A percentile compares a stretch with the other conserved stretches of the same genome.
These are phyloP conservation scores for Suillus subluteus DNA, from an alignment of 768 basidiomycete species.

Conservation along the genomic window DNA sequence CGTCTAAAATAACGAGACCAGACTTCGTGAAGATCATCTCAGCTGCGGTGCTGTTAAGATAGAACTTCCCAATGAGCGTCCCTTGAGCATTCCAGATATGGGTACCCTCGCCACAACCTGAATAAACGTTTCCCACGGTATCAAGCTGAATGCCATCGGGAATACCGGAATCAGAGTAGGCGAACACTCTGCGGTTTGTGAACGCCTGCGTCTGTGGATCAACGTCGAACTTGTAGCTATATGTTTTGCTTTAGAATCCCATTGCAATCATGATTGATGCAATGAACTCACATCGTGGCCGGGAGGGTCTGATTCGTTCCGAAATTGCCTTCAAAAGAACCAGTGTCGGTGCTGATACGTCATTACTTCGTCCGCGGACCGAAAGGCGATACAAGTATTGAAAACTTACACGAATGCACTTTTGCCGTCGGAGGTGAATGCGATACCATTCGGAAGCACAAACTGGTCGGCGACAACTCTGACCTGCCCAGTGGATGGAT, in stretches of 20 bases:
- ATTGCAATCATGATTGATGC: constrained; percentile 1
- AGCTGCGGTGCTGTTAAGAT: constrained; percentile 42
- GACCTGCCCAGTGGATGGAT: constrained; percentile 64
- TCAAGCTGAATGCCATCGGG: constrained; percentile 74
- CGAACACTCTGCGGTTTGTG: constrained; percentile 65
- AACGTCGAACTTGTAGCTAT: constrained; percentile 72
- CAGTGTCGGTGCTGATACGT: constrained; percentile 36
- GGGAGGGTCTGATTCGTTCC: constrained; percentile 61
- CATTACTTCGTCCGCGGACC: constrained; percentile 13
- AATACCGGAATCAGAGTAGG: constrained; percentile 65
- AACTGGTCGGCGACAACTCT: constrained; percentile 81
- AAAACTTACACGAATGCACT: constrained; percentile 62
- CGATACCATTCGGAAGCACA: constrained; percentile 72
- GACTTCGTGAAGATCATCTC: constrained; percentile 46
- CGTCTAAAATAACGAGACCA: constrained; percentile 42
- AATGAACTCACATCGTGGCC: constrained; percentile 61
- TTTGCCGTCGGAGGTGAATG: constrained; percentile 66
- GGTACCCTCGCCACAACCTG: constrained; percentile 70
- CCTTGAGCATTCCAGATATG: constrained; percentile 63
- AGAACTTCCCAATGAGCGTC: constrained; percentile 67
- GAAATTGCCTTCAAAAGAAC: constrained; percentile 42
- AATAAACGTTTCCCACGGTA: constrained; percentile 63
- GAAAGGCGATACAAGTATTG: constrained; percentile 12
- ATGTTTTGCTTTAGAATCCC: background rate
- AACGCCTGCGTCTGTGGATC: constrained; percentile 57